A percentile compares a stretch with the other conserved stretches of the same genome.
These are phyloP conservation scores for Akanthomyces lecanii DNA, from an alignment of 2,329 filamentous ascomycete species.

Conservation along the genomic window DNA sequence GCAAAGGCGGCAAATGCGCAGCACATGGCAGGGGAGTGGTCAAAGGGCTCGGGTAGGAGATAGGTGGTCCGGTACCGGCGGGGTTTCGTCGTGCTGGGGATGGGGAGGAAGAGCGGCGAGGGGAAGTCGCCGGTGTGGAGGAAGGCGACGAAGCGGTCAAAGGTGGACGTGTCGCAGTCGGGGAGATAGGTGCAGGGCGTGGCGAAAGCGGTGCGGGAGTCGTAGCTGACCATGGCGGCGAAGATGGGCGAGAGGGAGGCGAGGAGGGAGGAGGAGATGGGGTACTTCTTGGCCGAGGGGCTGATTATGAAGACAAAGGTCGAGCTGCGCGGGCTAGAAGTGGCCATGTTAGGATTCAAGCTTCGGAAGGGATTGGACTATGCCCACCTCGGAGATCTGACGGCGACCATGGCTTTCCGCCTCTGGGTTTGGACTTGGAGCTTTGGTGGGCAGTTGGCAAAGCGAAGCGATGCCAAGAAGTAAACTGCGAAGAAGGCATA, in stretches of 20 bases:
- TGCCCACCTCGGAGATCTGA: no score
- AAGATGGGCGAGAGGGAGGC: neutral
- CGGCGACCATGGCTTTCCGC: no score
- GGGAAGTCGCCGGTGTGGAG: constrained; percentile 18
- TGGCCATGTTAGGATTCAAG: no score
- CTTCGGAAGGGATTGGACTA: no score
- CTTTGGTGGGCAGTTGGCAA: no score
- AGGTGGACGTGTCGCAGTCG: constrained; percentile 12
- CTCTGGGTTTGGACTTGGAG: no score
- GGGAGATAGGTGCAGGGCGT: constrained; percentile 11
- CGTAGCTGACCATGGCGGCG: neutral
- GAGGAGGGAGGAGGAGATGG: neutral
- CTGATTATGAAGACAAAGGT: neutral
- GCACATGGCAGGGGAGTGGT: neutral
- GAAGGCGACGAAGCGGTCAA: constrained; percentile 18
- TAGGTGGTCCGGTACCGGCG: neutral
- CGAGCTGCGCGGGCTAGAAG: no score
- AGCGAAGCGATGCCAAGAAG: no score
- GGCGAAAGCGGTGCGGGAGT: neutral
- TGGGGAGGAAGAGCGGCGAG: neutral
- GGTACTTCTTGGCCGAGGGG: neutral
- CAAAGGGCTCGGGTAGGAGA: neutral
- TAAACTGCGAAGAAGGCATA: no score
- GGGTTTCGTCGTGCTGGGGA: neutral
- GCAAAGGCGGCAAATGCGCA: neutral